Conservation (phyloP, 345 rosid species). For the Cochlearia excelsa region DNA sequence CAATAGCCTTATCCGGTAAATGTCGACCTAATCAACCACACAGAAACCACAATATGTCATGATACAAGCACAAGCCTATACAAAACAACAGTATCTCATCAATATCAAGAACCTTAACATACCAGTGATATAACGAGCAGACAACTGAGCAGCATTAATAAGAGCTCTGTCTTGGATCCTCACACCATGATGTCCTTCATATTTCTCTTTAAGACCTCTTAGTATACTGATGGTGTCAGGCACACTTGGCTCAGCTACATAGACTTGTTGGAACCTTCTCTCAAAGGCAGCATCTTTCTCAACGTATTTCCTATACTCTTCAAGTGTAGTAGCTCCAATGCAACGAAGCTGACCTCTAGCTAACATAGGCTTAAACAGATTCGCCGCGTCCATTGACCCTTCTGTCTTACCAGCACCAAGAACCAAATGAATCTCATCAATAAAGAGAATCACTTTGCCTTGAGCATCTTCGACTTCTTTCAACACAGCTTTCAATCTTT, state of each 20-base stretch:
- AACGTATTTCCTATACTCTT: slow-evolving; percentile 92
- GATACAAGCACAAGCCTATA: not conserved
- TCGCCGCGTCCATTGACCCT: slow-evolving; percentile 98
- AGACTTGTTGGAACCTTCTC: slow-evolving; percentile 89
- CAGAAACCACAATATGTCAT: slow-evolving; percentile 19
- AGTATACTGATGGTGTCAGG: slow-evolving; percentile 77
- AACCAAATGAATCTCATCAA: slow-evolving; percentile 94
- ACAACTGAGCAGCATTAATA: slow-evolving; percentile 81
- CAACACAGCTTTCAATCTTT: slow-evolving; percentile 72
- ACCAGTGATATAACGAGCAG: slow-evolving; percentile 89
- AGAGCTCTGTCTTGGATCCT: slow-evolving; percentile 83
- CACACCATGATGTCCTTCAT: slow-evolving; percentile 96
- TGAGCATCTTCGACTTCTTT: slow-evolving; percentile 95
- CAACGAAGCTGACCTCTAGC: slow-evolving; percentile 94
- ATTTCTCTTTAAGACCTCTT: slow-evolving; percentile 87
- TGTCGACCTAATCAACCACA: slow-evolving; percentile 55
- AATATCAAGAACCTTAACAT: slow-evolving; percentile 11
- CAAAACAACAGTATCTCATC: not conserved
- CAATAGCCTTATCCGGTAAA: slow-evolving; percentile 90
- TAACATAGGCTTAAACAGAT: slow-evolving; percentile 90
- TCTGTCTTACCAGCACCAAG: slow-evolving; percentile 91
- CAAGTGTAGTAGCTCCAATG: slow-evolving; percentile 89
- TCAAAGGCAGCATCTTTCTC: slow-evolving; percentile 97
- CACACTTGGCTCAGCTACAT: slow-evolving; percentile 91
- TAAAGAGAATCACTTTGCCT: slow-evolving; percentile 88